Evolutionary conservation across 139 green algal species (phyloP).

Genomic region (Diplosphaera chodatii): DNA sequence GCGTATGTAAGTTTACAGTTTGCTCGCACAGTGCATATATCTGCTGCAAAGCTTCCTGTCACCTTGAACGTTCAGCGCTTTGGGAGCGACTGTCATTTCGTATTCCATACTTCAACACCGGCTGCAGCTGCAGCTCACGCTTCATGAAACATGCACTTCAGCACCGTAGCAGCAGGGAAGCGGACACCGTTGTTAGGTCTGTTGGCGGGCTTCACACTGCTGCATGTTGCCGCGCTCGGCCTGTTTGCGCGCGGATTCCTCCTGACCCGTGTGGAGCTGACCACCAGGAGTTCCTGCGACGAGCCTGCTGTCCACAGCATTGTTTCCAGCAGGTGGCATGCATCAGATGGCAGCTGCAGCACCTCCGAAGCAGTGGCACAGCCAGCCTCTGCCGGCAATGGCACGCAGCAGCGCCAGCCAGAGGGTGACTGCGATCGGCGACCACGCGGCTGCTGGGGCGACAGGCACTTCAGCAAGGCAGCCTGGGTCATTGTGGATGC

Average conservation of each 20-base stretch:
- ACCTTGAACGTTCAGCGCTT: no score
- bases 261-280: slow-evolving; percentile 71
- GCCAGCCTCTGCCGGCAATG: neutral
- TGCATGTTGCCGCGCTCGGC: slow-evolving; percentile 19
- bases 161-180: neutral
- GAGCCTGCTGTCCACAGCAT: neutral
- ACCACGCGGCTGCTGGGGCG: slow-evolving; percentile 2
- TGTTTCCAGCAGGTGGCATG: neutral
- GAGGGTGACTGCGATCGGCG: no score
- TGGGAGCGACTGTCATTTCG: no score
- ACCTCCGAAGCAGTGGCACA: no score
- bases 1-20: no score
- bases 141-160: neutral
- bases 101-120: no score
- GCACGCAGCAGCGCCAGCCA: neutral
- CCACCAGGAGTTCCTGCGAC: slow-evolving; percentile 15
- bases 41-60: no score
- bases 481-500: slow-evolving; percentile 78
- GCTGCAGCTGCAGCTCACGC: no score
- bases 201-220: neutral
- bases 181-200: neutral
- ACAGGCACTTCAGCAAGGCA: slow-evolving; percentile 28
- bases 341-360: neutral
- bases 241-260: slow-evolving; percentile 79
- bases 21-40: no score